A percentile compares a stretch with the other conserved stretches of the same genome.
Conservation (phyloP, 1,284 basidiomycete species). For the Gastroboletus turbinatus region DNA sequence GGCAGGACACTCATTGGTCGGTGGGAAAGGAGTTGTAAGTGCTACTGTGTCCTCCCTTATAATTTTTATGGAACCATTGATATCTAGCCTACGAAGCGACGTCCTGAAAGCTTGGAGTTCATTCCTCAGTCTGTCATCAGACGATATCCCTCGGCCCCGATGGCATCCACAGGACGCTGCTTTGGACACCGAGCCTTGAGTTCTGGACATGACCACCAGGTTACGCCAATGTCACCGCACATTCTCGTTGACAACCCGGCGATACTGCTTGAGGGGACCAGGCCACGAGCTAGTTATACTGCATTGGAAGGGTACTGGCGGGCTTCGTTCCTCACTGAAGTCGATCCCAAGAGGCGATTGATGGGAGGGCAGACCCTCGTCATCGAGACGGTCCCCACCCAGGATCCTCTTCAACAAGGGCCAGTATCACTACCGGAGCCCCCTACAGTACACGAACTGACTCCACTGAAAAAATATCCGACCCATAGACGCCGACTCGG, state of each 20-base stretch:
- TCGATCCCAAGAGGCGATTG: neutral
- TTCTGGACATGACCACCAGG: slow-evolving; percentile 3
- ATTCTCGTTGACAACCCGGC: slow-evolving; percentile 1
- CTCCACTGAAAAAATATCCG: neutral
- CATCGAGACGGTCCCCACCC: neutral
- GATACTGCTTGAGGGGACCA: slow-evolving; percentile 1
- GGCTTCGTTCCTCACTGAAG: slow-evolving; percentile 2
- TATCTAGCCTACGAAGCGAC: slow-evolving; percentile 12
- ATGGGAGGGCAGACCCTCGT: neutral
- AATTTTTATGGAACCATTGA: neutral
- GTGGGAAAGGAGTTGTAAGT: slow-evolving; percentile 14
- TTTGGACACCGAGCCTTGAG: neutral
- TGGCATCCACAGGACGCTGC: neutral
- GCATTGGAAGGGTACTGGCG: neutral
- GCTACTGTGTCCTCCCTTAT: neutral
- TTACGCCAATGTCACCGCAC: neutral
- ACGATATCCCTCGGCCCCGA: slow-evolving; percentile 20
- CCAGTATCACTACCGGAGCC: neutral
- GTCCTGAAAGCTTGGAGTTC: slow-evolving; percentile 27
- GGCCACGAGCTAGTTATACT: slow-evolving; percentile 1
- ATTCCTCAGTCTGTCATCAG: slow-evolving; percentile 29
- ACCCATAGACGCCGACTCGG: slow-evolving; percentile 12
- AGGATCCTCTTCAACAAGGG: neutral
- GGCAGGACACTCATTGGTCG: neutral
- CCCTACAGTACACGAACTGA: neutral